Percentiles rank a stretch among this genome's conserved stretches.
Conservation (phyloP, 208 protist species). For the Acanthamoeba sp. region DNA sequence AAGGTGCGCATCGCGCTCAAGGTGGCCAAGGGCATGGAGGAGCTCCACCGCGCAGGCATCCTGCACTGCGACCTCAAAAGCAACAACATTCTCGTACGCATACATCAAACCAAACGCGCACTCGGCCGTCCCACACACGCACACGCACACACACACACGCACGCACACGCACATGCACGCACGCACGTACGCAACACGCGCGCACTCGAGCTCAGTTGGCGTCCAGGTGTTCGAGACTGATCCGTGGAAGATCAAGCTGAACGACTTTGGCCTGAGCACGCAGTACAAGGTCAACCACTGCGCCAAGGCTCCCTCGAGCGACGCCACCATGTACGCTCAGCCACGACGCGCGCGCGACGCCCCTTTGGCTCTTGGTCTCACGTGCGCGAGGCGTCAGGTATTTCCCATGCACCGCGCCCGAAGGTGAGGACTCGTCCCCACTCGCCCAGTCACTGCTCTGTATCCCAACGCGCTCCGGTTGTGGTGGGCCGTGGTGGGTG, state of each 20-base stretch:
- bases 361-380: too few relatives aligned
- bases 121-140: too few relatives aligned
- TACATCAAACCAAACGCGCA: too few relatives aligned
- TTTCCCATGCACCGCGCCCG: constrained; percentile 57
- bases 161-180: not conserved
- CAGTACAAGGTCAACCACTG: not conserved
- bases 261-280: constrained; percentile 59
- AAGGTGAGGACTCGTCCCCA: not conserved
- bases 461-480: too few relatives aligned
- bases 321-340: constrained; percentile 53
- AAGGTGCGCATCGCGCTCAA: constrained; percentile 38
- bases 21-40: constrained; percentile 62
- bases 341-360: too few relatives aligned
- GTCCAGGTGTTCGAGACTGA: not conserved
- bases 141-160: not conserved
- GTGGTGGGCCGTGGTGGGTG: too few relatives aligned
- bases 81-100: constrained; percentile 28
- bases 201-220: too few relatives aligned
- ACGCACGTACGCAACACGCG: too few relatives aligned
- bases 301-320: constrained; percentile 15
- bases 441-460: too few relatives aligned
- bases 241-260: constrained; percentile 45
- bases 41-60: constrained; percentile 19
- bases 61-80: constrained; percentile 60
- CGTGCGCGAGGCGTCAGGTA: too few relatives aligned